Conservation (phyloP, 1,284 basidiomycete genomes). For the Tilletia walkeri region DNA sequence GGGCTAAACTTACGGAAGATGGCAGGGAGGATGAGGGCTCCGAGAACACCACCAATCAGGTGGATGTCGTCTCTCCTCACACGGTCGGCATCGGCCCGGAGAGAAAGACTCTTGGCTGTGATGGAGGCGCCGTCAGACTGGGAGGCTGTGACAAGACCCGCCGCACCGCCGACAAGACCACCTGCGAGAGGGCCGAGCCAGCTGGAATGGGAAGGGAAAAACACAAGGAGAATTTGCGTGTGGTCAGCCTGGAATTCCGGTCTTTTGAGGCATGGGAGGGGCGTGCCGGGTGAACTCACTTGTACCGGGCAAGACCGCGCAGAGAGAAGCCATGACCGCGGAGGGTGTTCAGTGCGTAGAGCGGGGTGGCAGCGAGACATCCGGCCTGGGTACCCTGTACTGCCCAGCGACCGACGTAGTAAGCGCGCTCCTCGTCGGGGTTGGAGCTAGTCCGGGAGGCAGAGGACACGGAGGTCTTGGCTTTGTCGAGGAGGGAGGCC, state of each 20-base stretch:
- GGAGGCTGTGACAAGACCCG: constrained; percentile 31
- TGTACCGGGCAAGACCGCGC: constrained; percentile 38
- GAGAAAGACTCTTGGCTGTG: constrained; percentile 13
- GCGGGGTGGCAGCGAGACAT: constrained; percentile 43
- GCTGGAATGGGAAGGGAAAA: constrained; percentile 21
- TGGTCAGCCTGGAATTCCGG: not conserved
- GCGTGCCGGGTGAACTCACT: constrained; percentile 23
- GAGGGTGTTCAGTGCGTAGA: constrained; percentile 36
- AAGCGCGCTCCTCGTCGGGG: constrained; percentile 13
- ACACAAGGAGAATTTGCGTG: not conserved
- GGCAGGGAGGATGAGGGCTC: constrained; percentile 44
- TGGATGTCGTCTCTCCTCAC: constrained; percentile 47
- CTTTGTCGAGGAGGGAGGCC: constrained; percentile 5
- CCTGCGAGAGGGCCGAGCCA: constrained; percentile 42
- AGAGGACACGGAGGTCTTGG: constrained; percentile 16
- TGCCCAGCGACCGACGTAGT: constrained; percentile 5
- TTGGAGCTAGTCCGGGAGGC: constrained; percentile 12
- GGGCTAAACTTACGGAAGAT: constrained; percentile 32
- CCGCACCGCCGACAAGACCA: constrained; percentile 27
- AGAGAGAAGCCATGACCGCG: constrained; percentile 38
- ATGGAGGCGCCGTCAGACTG: constrained; percentile 26
- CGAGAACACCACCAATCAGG: constrained; percentile 46
- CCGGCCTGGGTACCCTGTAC: constrained; percentile 30
- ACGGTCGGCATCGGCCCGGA: constrained; percentile 18
- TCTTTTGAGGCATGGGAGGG: not conserved